These are phyloP conservation scores for Grosmannia clavigera DNA, from an alignment of 2,329 filamentous ascomycete genomes.

Conservation along the genomic window DNA sequence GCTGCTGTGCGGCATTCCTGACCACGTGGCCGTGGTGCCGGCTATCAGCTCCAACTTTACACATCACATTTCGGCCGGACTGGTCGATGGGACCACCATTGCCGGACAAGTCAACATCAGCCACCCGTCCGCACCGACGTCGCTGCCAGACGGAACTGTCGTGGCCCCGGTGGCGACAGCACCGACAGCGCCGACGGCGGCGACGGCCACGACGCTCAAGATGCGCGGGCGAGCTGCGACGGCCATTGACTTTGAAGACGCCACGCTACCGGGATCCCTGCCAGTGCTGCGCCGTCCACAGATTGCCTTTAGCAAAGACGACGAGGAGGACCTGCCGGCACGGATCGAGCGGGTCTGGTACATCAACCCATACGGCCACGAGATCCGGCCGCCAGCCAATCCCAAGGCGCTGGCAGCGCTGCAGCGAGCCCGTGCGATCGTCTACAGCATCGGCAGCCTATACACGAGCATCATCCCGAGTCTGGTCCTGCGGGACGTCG, in stretches of 20 bases:
- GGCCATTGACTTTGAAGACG: conserved; percentile 63
- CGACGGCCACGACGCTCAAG: conserved; percentile 14
- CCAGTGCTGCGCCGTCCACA: conserved; percentile 70
- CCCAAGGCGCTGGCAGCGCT: conserved; percentile 65
- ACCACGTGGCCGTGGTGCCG: conserved; percentile 66
- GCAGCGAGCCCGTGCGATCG: conserved; percentile 49
- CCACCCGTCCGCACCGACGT: conserved; percentile 61
- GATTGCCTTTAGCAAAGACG: conserved; percentile 67
- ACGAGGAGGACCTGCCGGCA: conserved; percentile 62
- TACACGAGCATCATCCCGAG: conserved; percentile 84
- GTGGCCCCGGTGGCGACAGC: not conserved
- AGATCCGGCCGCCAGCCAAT: conserved; percentile 77
- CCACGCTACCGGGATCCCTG: conserved; percentile 68
- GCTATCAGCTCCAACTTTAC: conserved; percentile 93
- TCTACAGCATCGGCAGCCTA: conserved; percentile 89
- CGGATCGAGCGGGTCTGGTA: conserved; percentile 84
- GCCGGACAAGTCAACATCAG: conserved; percentile 89
- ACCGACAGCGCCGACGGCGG: not conserved
- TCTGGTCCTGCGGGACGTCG: conserved; percentile 64
- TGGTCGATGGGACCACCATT: conserved; percentile 65
- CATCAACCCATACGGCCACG: conserved; percentile 97
- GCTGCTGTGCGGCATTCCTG: conserved; percentile 73
- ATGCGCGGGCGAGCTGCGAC: conserved; percentile 25
- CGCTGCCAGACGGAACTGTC: conserved; percentile 25
- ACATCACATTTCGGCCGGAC: conserved; percentile 79